A percentile compares a stretch with the other conserved stretches of the same genome.
phyloP scores from a whole-genome alignment of 371 early-diverging fungal species.

The Lichtheimia ramosa region DNA sequence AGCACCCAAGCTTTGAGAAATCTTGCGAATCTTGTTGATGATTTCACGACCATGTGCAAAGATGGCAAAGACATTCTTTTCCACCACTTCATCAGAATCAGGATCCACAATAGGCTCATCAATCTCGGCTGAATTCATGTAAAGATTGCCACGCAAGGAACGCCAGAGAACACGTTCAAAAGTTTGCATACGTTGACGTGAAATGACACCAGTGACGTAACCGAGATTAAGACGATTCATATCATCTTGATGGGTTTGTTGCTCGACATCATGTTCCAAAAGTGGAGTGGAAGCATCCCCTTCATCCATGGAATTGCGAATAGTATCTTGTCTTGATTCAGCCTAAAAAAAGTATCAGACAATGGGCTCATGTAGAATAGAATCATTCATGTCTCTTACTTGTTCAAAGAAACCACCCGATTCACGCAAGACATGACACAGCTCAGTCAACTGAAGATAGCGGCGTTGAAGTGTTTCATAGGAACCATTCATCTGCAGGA shows the following conservation, averaged over 20 bases:
- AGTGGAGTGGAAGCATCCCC: conserved; percentile 61
- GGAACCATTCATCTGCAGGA: conserved; percentile 84
- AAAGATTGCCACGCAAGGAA: conserved; percentile 96
- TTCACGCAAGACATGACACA: conserved; percentile 88
- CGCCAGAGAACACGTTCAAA: conserved; percentile 98
- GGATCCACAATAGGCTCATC: conserved; percentile 86
- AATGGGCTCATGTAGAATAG: conserved; percentile 60
- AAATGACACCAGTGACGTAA: conserved; percentile 92
- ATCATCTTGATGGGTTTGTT: conserved; percentile 38
- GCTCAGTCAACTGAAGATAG: conserved; percentile 86
- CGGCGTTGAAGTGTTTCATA: conserved; percentile 85
- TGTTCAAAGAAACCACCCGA: conserved; percentile 80
- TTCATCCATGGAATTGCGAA: conserved; percentile 59
- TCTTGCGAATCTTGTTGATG: conserved; percentile 88
- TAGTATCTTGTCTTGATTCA: conserved; percentile 55
- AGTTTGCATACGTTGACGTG: conserved; percentile 77
- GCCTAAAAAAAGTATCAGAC: conserved; percentile 30
- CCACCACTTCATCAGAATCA: conserved; percentile 73
- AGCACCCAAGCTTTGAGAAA: conserved; percentile 93
- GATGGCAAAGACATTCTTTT: conserved; percentile 95
- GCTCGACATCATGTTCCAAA: conserved; percentile 61
- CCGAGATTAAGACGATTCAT: conserved; percentile 53
- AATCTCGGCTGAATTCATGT: conserved; percentile 94
- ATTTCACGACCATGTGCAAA: conserved; percentile 95
- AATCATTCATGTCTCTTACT: conserved; percentile 38